Percentiles rank a stretch among this genome's conserved stretches.
phyloP scores from a whole-genome alignment of 2,329 filamentous ascomycete species.

The Fusarium torreyae region DNA sequence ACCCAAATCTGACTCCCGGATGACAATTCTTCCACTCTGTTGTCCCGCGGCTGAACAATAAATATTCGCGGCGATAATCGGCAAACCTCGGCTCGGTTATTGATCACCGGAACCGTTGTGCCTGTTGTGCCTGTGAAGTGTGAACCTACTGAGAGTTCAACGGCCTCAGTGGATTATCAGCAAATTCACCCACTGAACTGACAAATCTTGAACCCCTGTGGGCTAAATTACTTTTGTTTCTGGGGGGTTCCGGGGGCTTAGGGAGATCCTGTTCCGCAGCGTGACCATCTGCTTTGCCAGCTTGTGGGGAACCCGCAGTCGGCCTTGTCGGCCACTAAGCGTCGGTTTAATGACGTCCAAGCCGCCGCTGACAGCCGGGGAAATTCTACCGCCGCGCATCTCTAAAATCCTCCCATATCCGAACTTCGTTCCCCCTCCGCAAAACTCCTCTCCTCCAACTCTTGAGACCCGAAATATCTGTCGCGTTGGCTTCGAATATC shows the following conservation, averaged over 20 bases:
- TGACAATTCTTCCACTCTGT: constrained; percentile 27
- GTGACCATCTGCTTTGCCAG: constrained; percentile 41
- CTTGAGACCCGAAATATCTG: neutral
- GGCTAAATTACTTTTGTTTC: constrained; percentile 19
- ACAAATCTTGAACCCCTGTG: constrained; percentile 17
- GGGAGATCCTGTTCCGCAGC: constrained; percentile 31
- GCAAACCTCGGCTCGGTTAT: constrained; percentile 52
- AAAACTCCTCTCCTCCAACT: constrained; percentile 23
- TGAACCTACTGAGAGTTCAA: constrained; percentile 24
- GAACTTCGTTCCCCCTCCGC: constrained; percentile 26
- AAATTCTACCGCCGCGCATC: constrained; percentile 49
- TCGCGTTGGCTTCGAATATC: constrained; percentile 23
- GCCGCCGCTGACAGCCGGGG: constrained; percentile 48
- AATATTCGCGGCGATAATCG: constrained; percentile 45
- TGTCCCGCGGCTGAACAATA: constrained; percentile 30
- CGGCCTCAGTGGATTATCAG: constrained; percentile 29
- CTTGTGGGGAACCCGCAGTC: constrained; percentile 31
- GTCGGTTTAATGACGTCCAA: constrained; percentile 51
- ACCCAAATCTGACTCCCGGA: constrained; percentile 9
- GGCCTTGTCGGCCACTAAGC: constrained; percentile 30
- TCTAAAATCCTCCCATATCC: constrained; percentile 45
- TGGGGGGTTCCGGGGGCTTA: constrained; percentile 37
- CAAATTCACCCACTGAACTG: constrained; percentile 31
- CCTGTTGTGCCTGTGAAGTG: constrained; percentile 8
- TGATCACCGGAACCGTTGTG: constrained; percentile 41